Evolutionary conservation across 257 asterid genomes (phyloP).

Genomic region (Echites panduratus): DNA sequence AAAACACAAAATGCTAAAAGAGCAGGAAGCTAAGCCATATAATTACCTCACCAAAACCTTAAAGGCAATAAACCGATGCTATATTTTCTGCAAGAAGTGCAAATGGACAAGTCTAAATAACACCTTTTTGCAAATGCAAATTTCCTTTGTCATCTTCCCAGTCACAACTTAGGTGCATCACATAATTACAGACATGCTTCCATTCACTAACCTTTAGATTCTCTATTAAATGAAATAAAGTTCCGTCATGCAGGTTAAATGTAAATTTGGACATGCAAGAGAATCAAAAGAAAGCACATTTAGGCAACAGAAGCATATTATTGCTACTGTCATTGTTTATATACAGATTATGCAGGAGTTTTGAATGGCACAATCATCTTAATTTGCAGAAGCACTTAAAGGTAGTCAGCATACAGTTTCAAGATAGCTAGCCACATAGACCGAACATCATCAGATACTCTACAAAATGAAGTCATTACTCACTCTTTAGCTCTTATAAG

Average conservation of each 20-base stretch:
- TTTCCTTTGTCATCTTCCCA: background rate
- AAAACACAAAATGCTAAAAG: background rate
- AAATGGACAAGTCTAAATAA: background rate
- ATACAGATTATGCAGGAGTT: background rate
- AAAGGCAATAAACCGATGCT: background rate
- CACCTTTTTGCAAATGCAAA: background rate
- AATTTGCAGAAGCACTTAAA: background rate
- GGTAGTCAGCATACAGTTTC: background rate
- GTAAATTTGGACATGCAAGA: background rate
- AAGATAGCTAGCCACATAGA: background rate
- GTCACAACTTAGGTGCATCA: background rate
- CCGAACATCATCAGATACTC: background rate
- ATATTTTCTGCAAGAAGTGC: background rate
- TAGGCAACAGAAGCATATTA: background rate
- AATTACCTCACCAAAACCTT: background rate
- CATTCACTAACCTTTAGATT: background rate
- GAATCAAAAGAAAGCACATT: background rate
- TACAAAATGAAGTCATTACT: no score
- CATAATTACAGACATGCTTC: background rate
- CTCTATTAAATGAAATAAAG: background rate
- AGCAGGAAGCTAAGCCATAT: background rate
- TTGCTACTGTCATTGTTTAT: background rate
- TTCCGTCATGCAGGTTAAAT: background rate
- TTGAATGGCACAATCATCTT: background rate
- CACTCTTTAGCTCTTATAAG: no score